phyloP scores from a whole-genome alignment of 1,284 basidiomycete species.

The Ceratobasidium sp. region DNA sequence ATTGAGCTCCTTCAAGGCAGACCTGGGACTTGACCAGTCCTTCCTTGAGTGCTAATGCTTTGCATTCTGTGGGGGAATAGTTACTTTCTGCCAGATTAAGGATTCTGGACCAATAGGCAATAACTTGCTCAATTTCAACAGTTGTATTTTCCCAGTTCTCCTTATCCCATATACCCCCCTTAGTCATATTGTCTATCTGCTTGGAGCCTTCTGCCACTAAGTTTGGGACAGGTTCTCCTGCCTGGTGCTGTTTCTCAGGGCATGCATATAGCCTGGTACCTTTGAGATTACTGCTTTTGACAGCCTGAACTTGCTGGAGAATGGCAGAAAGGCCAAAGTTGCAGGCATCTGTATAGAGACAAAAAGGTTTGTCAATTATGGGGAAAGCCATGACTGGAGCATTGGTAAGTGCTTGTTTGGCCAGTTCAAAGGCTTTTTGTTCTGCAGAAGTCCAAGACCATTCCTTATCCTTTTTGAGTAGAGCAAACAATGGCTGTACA shows the following conservation, averaged over 20 bases:
- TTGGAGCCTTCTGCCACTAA: conserved; percentile 44
- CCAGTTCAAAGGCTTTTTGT: conserved; percentile 31
- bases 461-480: conserved; percentile 25
- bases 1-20: conserved; percentile 48
- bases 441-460: conserved; percentile 37
- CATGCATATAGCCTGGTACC: conserved; percentile 49
- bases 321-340: conserved; percentile 49
- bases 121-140: conserved; percentile 49
- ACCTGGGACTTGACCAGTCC: conserved; percentile 50
- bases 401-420: conserved; percentile 23
- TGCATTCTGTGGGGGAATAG: conserved; percentile 51
- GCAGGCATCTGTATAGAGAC: conserved; percentile 53
- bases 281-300: conserved; percentile 49
- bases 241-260: conserved; percentile 41
- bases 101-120: conserved; percentile 49
- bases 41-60: conserved; percentile 50
- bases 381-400: conserved; percentile 43
- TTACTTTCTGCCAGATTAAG: conserved; percentile 48
- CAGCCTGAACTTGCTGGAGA: conserved; percentile 53
- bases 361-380: conserved; percentile 47
- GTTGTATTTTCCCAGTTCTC: conserved; percentile 47
- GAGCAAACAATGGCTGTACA: conserved; percentile 36
- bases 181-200: conserved; percentile 37
- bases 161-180: conserved; percentile 43
- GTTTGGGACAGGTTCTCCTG: conserved; percentile 41